Conservation (phyloP, 192 early-diverging fungal species). For the Mortierella antarctica region DNA sequence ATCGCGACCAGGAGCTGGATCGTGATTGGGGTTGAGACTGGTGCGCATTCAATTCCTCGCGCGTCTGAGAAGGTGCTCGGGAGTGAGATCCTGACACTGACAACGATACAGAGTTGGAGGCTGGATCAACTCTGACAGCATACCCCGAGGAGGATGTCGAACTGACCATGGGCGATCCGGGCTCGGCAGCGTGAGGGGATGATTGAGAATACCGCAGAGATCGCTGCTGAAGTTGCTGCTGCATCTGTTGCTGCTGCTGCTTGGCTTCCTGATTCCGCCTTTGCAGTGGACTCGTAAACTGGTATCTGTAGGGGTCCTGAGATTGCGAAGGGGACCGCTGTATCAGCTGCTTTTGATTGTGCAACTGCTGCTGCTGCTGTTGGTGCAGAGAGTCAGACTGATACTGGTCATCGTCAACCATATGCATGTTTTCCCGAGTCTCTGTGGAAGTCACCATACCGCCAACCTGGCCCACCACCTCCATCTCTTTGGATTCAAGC, state of each 20-base stretch:
- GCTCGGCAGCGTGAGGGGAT: background rate
- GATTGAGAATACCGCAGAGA: background rate
- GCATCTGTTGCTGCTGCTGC: conserved; percentile 10
- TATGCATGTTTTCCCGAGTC: background rate
- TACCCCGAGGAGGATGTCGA: no score
- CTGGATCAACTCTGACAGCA: no score
- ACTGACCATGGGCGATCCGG: background rate
- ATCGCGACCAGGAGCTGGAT: background rate
- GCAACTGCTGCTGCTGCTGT: background rate
- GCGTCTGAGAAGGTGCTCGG: background rate
- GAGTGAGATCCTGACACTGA: conserved; percentile 6
- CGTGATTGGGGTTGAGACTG: background rate
- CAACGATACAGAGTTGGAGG: conserved; percentile 2
- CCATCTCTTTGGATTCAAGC: no score
- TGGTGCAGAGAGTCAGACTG: background rate
- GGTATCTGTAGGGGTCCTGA: conserved; percentile 23
- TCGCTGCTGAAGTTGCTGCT: conserved; percentile 2
- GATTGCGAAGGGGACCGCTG: background rate
- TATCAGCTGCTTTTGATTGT: no score
- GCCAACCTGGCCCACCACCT: background rate
- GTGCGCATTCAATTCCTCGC: no score
- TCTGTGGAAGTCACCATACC: background rate
- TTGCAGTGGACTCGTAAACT: conserved; percentile 16
- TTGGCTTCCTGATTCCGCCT: conserved; percentile 25
- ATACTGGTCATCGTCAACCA: background rate